Evolutionary conservation across 2,329 filamentous ascomycete species (phyloP), one percentile per base, ranked within the genome.

Genomic region (Neurospora sp.): DNA sequence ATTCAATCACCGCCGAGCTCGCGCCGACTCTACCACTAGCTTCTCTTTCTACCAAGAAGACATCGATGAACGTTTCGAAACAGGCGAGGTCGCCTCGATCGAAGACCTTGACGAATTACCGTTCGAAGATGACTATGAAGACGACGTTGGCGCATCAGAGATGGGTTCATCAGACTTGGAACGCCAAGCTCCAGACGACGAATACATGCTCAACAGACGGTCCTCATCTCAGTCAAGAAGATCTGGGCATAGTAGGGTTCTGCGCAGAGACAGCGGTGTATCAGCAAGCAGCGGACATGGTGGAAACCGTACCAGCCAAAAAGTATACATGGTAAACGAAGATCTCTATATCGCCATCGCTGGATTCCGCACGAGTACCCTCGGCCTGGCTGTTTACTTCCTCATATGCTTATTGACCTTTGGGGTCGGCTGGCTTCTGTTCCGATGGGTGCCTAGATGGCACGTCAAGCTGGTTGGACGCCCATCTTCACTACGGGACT

Each of bases 311-410:
- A 84, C 87, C 37, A 96, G 87, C 76, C 96, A 99, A 79, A 98
- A 97, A 81, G 86, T 97, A 33, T 96, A 97, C 80, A 93, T 99
- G 80, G 85, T 89, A 70, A 97, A 92, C 57, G 96, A 99, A 79
- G 96, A 99, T 79, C 83, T 99, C 73, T 97, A 93, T 0, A 93
- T 97, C 75, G 95, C 94, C 37, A 89, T 98, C 77, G 93, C 95
- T 33, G 96, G 96, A 0, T 99, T 98, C 80, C 88, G 86, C 67
- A 97, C 93, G 3, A 95, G 91, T 73, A 79, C 81, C 4, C 71
- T 88, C 15, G 93, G 96, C 1, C 91, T 89, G 75, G 79, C 85
- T 2, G 72, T 89, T 0, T 98, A 98, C 78, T 75, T 89, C 4
- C 75, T 85, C 8, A 80, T 97, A 6, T 98, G 93, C 75, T 75